Evolutionary conservation across 83 land plant genomes (phyloP).

Genomic region (Diphasiastrum complanatum): DNA sequence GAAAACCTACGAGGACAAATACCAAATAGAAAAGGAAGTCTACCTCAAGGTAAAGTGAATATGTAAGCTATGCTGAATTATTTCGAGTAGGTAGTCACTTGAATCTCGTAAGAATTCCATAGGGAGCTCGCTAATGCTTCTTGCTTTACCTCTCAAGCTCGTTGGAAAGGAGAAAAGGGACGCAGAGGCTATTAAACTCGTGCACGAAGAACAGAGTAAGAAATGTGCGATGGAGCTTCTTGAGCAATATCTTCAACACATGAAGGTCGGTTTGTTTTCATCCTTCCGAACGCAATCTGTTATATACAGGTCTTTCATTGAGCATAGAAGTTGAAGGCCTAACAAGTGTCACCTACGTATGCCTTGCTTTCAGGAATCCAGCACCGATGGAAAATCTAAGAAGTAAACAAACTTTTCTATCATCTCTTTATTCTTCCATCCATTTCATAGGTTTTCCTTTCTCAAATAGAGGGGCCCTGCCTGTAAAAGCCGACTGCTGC

Average conservation of each 20-base stretch:
- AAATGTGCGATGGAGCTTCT: slow-evolving; percentile 73
- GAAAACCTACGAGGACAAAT: slow-evolving; percentile 77
- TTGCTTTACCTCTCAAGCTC: slow-evolving; percentile 33
- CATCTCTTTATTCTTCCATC: too few species aligned
- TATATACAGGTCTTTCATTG: slow-evolving; percentile 13
- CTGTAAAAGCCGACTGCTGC: not conserved
- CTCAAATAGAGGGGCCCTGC: not conserved
- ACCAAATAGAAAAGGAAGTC: slow-evolving; percentile 60
- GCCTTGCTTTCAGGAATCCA: not conserved
- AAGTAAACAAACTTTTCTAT: too few species aligned
- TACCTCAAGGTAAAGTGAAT: slow-evolving; percentile 44
- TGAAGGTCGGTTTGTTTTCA: slow-evolving; percentile 39
- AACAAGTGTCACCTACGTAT: not conserved
- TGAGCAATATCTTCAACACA: slow-evolving; percentile 66
- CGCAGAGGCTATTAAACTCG: slow-evolving; percentile 65
- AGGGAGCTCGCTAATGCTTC: not conserved
- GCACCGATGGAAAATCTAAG: too few species aligned
- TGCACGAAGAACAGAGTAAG: slow-evolving; percentile 75
- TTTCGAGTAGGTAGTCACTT: not conserved
- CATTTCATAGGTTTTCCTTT: not conserved
- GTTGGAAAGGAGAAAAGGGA: slow-evolving; percentile 75
- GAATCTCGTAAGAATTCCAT: not conserved
- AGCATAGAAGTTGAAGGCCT: not conserved
- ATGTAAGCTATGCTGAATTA: not conserved
- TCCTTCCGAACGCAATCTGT: slow-evolving; percentile 7